phyloP scores from a whole-genome alignment of 1,139 yeast genomes.

The Zygoascus sp. region DNA sequence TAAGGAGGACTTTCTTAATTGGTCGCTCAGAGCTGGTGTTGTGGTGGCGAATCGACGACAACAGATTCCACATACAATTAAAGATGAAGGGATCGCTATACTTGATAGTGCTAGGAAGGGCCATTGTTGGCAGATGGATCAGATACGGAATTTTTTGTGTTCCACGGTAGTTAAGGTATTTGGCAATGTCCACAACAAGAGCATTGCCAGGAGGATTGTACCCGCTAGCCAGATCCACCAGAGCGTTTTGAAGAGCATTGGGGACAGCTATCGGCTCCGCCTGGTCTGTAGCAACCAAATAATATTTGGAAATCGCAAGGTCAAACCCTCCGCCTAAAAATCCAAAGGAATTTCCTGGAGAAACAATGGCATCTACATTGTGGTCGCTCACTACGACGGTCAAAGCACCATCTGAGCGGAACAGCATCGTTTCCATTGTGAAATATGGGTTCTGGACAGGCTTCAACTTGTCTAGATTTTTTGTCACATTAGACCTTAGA shows the following conservation, averaged over 20 bases:
- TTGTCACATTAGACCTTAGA: not conserved
- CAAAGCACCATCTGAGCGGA: constrained; percentile 11
- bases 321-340: constrained; percentile 52
- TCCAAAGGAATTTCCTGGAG: constrained; percentile 54
- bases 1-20: constrained; percentile 37
- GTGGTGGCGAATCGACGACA: constrained; percentile 31
- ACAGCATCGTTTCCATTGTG: constrained; percentile 15
- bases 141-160: constrained; percentile 29
- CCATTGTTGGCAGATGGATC: constrained; percentile 48
- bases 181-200: constrained; percentile 27
- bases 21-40: constrained; percentile 16
- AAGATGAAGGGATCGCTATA: constrained; percentile 34
- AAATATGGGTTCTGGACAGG: constrained; percentile 2
- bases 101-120: constrained; percentile 36
- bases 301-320: constrained; percentile 38
- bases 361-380: constrained; percentile 37
- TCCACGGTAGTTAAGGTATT: constrained; percentile 10
- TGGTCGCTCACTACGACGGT: constrained; percentile 15
- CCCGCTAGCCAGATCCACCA: constrained; percentile 28
- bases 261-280: constrained; percentile 21
- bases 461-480: not conserved
- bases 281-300: constrained; percentile 26
- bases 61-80: constrained; percentile 45
- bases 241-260: constrained; percentile 23
- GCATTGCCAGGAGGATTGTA: constrained; percentile 36